Conservation (phyloP, 2,329 filamentous ascomycete species). For the Cercospora sp. region DNA sequence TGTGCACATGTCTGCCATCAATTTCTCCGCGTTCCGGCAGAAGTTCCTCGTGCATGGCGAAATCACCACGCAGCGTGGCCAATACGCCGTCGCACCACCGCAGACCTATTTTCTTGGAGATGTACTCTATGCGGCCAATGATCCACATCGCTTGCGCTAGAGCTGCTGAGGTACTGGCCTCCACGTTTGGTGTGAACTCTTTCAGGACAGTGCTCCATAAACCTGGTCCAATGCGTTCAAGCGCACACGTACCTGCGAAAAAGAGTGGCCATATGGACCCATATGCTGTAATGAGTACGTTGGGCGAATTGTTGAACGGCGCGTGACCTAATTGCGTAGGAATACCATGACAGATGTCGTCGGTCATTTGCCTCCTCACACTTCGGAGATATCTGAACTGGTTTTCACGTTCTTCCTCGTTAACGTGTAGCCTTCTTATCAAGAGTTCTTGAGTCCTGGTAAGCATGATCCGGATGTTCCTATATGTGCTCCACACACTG, state of each 20-base stretch:
- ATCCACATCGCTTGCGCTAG: slow-evolving; percentile 36
- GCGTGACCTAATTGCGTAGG: slow-evolving; percentile 36
- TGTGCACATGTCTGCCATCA: slow-evolving; percentile 1
- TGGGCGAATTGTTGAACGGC: slow-evolving; percentile 29
- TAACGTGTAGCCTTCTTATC: slow-evolving; percentile 25
- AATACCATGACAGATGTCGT: slow-evolving; percentile 36
- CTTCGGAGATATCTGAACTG: slow-evolving; percentile 32
- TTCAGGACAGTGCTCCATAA: slow-evolving; percentile 17
- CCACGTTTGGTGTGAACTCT: slow-evolving; percentile 9
- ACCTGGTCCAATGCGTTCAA: slow-evolving; percentile 33
- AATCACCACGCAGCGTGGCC: slow-evolving; percentile 35
- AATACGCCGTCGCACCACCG: slow-evolving; percentile 38
- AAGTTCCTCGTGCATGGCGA: slow-evolving; percentile 26
- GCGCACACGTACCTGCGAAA: slow-evolving; percentile 38
- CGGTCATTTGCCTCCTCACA: slow-evolving; percentile 35
- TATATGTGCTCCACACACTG: slow-evolving; percentile 34
- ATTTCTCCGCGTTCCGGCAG: slow-evolving; percentile 14
- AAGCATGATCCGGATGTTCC: slow-evolving; percentile 36
- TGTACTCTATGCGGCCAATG: slow-evolving; percentile 36
- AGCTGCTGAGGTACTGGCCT: slow-evolving; percentile 26
- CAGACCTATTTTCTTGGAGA: slow-evolving; percentile 32
- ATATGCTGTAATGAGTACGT: slow-evolving; percentile 36
- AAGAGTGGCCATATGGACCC: slow-evolving; percentile 38
- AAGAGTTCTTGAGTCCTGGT: slow-evolving; percentile 35
- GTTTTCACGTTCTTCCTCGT: slow-evolving; percentile 21